Base-by-base conservation (phyloP, 2,329 filamentous ascomycete species). In the Venturia nashicola region DNA sequence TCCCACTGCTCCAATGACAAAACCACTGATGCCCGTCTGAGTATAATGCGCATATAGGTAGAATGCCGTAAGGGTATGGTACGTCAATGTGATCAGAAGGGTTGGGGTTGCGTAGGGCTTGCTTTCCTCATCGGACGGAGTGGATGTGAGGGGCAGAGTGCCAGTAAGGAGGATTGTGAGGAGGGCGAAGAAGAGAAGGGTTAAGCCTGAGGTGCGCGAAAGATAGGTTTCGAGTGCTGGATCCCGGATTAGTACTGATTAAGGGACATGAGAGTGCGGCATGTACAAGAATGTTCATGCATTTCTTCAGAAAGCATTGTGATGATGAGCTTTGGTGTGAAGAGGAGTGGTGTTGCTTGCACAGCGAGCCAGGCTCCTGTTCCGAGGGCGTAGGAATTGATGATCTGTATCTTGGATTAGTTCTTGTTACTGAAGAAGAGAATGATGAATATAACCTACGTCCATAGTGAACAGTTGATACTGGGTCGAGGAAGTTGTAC, bases 101-200 rank as follows among this genome's bases (percentile, higher is more conserved):
- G 84, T 85, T 2, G 89, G 87, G 44, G 82, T 77, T 5, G 87
- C 87, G 72, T 78, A 77, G 5, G 74, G 74, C 0, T 72, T 73
- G 67, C 75, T 75, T 44, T 73, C 73, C 54, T 76, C 74, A 8
- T 67, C 63, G 9, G 69, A 70, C 20, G 71, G 68, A n/a, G 74
- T 75, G 20, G 73, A 70, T 9, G 57, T 81, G 14, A 91, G 74
- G 0, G 89, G 89, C 5, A 93, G 78, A 2, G 82, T 81, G 59
- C 89, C 90, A 0, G 88, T 88, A 39, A 92, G 80, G 43, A 90
- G 78, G 44, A 91, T 75, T n/a, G 82, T 80, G 14, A 88, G 75
- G 7, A 86, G 71, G 40, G 84, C 85, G 36, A 93, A 76, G 11
- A 84, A 77, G 27, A 91, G 77, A 55, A 91, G 80, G 39, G 85